Evolutionary conservation across 164 flowering plant species (phyloP), one percentile per base, ranked within the genome.

Genomic region (Vitis riparia): DNA sequence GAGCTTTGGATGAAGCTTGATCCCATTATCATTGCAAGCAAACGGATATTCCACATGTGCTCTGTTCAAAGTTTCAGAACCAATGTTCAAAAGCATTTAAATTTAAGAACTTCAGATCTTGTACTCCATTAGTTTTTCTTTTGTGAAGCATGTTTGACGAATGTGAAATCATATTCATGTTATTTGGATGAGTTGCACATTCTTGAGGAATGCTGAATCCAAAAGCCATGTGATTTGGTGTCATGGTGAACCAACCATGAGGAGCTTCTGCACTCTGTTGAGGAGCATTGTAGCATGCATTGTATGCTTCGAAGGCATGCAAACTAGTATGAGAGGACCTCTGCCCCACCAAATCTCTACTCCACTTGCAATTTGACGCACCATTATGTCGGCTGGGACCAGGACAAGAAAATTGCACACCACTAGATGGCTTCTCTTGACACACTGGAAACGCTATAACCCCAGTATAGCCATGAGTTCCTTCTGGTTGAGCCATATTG

Each of bases 301-400:
- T 69, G 68, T 68, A 78, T 55, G 66, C 67, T 66, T 76, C 75
- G 7, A 70, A 67, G 56, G 66, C 60, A 65, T 66, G 82, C 50
- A 69, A 52, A 64, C 55, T 68, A 67, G 76, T 32, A 51, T 68
- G 68, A 52, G 79, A 72, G 63, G 71, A 60, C 66, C 63, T 70
- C 15, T 55, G 64, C 64, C 68, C 76, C 37, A 66, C n/a, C 47
- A 52, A 32, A 55, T 75, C 67, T 44, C 65, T 78, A 66, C 70
- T 69, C 79, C 77, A 76, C 63, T 63, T 70, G 70, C 76, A 71
- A 53, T 69, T 78, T 51, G 62, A 77, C 63, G 70, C 32, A 68
- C 66, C 29, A 51, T 53, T 27, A 30, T 74, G 63, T 55, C 56
- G 71, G 48, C 77, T 68, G 52, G 80, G 73, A 76, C 71, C 63